These are phyloP conservation scores for Corylus heterophylla DNA, from an alignment of 306 rosid species.

Conservation along the genomic window DNA sequence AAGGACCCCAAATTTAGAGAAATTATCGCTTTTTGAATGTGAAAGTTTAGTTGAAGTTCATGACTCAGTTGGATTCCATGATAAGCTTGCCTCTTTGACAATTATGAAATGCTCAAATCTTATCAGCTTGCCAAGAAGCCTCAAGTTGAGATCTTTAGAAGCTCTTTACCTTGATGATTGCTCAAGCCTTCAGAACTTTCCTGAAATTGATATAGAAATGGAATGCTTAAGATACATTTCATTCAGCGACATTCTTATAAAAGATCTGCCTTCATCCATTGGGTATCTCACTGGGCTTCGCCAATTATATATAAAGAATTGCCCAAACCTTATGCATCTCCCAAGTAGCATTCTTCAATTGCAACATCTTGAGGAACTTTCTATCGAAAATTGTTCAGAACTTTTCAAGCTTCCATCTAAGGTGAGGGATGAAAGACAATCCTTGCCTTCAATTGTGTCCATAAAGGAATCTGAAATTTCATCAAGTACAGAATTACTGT, in stretches of 20 bases:
- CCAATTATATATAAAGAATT: background rate
- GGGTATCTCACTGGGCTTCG: background rate
- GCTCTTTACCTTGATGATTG: background rate
- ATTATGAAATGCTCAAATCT: background rate
- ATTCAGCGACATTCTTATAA: background rate
- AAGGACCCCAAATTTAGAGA: constrained; percentile 26
- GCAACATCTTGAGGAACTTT: background rate
- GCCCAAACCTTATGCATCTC: background rate
- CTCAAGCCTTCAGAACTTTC: background rate
- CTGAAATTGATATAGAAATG: background rate
- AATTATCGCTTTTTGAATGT: constrained; percentile 32
- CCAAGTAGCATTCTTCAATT: background rate
- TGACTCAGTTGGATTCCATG: constrained; percentile 25
- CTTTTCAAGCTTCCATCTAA: background rate
- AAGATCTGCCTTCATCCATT: background rate
- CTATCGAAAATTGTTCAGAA: background rate
- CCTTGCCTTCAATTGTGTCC: background rate
- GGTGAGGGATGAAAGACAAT: background rate
- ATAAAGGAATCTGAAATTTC: background rate
- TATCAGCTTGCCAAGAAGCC: constrained; percentile 8
- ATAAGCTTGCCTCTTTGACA: constrained; percentile 20
- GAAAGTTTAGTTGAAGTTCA: constrained; percentile 11
- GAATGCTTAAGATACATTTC: background rate
- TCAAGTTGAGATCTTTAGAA: background rate
- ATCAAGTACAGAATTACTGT: background rate